phyloP scores from a whole-genome alignment of 306 rosid species.

The Prosopis cineraria region DNA sequence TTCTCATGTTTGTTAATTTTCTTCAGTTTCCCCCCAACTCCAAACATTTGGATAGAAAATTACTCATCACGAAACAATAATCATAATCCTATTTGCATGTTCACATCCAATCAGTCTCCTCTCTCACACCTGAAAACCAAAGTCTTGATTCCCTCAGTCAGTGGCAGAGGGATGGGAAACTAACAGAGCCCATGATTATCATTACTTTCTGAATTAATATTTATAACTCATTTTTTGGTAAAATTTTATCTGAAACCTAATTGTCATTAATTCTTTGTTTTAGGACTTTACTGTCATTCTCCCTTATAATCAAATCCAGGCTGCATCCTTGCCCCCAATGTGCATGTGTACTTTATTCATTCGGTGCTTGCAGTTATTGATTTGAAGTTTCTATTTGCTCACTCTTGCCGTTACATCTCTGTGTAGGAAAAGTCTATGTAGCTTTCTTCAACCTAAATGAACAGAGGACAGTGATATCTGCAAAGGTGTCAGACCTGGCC shows the following conservation, averaged over 20 bases:
- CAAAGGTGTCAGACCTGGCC: constrained; percentile 55
- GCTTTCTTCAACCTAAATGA: constrained; percentile 77
- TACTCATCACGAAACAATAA: not conserved
- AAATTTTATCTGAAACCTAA: too few species aligned
- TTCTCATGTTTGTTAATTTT: not conserved
- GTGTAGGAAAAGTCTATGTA: constrained; percentile 68
- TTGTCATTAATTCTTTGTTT: too few species aligned
- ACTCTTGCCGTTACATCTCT: constrained; percentile 5
- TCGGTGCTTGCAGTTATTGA: not conserved
- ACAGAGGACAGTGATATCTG: constrained; percentile 47
- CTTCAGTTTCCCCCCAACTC: not conserved
- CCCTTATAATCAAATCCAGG: too few species aligned
- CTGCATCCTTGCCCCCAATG: too few species aligned
- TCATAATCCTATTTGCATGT: not conserved
- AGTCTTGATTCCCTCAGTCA: not conserved
- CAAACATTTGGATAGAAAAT: not conserved
- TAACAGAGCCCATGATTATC: too few species aligned
- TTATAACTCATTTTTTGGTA: too few species aligned
- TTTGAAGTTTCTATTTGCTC: constrained; percentile 16
- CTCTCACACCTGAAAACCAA: not conserved
- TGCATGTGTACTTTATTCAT: not conserved
- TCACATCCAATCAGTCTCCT: not conserved
- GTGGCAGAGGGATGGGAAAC: not conserved
- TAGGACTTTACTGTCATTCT: too few species aligned
- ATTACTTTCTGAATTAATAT: too few species aligned